These are phyloP conservation scores for Aspergillus vadensis DNA, from an alignment of 2,329 filamentous ascomycete species.

Conservation along the genomic window DNA sequence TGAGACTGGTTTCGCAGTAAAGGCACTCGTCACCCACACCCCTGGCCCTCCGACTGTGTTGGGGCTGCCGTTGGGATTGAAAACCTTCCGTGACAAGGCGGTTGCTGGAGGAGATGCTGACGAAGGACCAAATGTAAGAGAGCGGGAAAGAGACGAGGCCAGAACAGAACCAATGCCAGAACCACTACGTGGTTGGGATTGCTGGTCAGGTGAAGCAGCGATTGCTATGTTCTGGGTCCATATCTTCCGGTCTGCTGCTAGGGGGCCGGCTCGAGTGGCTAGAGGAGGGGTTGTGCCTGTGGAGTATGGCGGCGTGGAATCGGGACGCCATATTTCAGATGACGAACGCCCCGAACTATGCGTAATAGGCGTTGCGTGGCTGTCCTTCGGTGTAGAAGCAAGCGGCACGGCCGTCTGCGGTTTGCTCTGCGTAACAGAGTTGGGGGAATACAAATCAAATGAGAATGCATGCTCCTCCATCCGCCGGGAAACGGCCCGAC, in stretches of 20 bases:
- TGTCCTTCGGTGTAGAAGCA: constrained; percentile 38
- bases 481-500: constrained; percentile 34
- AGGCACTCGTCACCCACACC: constrained; percentile 32
- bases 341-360: constrained; percentile 55
- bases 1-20: constrained; percentile 27
- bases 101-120: constrained; percentile 45
- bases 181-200: constrained; percentile 40
- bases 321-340: constrained; percentile 53
- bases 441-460: constrained; percentile 50
- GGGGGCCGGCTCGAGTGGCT: constrained; percentile 44
- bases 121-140: constrained; percentile 47
- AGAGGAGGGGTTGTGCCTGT: constrained; percentile 56
- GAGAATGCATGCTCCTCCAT: constrained; percentile 50
- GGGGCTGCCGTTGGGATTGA: constrained; percentile 40
- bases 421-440: constrained; percentile 46
- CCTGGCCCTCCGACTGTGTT: constrained; percentile 29
- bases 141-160: constrained; percentile 48
- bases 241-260: constrained; percentile 44
- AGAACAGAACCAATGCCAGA: constrained; percentile 46
- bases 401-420: constrained; percentile 40
- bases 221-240: constrained; percentile 45
- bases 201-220: constrained; percentile 46
- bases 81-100: constrained; percentile 37
- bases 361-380: constrained; percentile 29
- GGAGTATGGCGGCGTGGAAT: constrained; percentile 55